Evolutionary conservation across 2,329 filamentous ascomycete genomes (phyloP).

Genomic region (Fusarium sp.): DNA sequence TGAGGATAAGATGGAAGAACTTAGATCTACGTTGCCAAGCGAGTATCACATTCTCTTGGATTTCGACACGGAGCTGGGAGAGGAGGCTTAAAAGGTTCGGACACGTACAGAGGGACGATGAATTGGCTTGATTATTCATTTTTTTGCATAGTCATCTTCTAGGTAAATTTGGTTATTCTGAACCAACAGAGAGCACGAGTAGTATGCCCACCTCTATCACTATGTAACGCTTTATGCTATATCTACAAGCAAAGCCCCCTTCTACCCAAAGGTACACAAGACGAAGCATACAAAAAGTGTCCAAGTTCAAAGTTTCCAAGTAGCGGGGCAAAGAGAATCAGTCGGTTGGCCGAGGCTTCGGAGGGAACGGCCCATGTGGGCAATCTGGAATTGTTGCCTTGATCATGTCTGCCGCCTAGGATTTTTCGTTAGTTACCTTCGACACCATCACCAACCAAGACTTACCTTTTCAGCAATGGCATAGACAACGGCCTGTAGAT

Average conservation of each 20-base stretch:
- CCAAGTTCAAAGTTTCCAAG: no score
- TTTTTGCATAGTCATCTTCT: background rate
- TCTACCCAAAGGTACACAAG: background rate
- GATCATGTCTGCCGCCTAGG: constrained; percentile 22
- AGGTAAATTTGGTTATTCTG: background rate
- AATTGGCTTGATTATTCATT: background rate
- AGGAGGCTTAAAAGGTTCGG: background rate
- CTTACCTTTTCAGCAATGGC: constrained; percentile 46
- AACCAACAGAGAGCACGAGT: background rate
- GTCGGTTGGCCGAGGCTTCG: background rate
- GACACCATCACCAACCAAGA: rapidly evolving
- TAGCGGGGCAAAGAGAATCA: background rate
- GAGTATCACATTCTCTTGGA: constrained; percentile 15
- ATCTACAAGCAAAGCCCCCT: background rate
- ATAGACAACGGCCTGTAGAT: constrained; percentile 48
- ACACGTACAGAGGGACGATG: background rate
- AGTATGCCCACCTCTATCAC: background rate
- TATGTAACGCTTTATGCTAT: background rate
- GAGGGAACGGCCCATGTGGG: background rate
- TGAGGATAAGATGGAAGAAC: constrained; percentile 24
- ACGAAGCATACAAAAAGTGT: background rate
- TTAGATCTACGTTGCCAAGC: constrained; percentile 25
- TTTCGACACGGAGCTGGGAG: background rate
- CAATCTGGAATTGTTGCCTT: constrained; percentile 6
- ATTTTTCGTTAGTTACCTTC: background rate